Evolutionary conservation across 2,329 filamentous ascomycete genomes (phyloP), one percentile per base, ranked within the genome.

Genomic region (Sporothrix curviconia): DNA sequence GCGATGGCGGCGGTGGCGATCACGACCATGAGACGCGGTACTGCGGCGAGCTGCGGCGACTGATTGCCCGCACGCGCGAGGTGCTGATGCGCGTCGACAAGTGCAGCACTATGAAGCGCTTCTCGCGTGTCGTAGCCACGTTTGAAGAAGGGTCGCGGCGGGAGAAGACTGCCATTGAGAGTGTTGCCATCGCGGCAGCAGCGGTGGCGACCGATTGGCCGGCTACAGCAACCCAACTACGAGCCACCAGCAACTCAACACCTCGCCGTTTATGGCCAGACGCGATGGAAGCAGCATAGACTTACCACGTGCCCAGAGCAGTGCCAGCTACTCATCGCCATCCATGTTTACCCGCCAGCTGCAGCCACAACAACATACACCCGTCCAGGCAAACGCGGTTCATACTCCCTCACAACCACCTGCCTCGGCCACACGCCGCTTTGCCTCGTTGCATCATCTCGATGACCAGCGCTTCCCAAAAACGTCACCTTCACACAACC

Each of bases 71-170:
- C 12, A 54, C 51, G 1, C 24, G 51, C 2, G 37, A 54, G n/a
- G 51, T 54, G 1, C 19, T 54, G 39, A 36, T 54, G 51, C 51
- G 51, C 5, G 51, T 54, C 17, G 51, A 54, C 17, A 54, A 54
- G n/a, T 54, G 51, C 19, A 54, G 51, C 39, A 54, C 51, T 6
- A 54, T 54, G 51, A 54, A 54, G 39, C 51, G 51, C 22, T 54
- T 54, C 17, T 43, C 51, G 25, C 24, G 51, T 0, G 51, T 54
- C 9, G 51, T 54, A 3, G 51, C 51, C 12, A 54, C 51, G 1
- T 54, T 54, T 24, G 51, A 54, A 44, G 39, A 54, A 12, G 51
- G 51, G 2, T 54, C 51, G 3, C n/a, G 25, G 28, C 11, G 25
- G 9, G 9, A n/a, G n/a, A n/a, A n/a, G n/a, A n/a, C n/a, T n/a